These are phyloP conservation scores for Apiotrichum akiyoshidainum DNA, from an alignment of 1,284 basidiomycete species.

Conservation along the genomic window DNA sequence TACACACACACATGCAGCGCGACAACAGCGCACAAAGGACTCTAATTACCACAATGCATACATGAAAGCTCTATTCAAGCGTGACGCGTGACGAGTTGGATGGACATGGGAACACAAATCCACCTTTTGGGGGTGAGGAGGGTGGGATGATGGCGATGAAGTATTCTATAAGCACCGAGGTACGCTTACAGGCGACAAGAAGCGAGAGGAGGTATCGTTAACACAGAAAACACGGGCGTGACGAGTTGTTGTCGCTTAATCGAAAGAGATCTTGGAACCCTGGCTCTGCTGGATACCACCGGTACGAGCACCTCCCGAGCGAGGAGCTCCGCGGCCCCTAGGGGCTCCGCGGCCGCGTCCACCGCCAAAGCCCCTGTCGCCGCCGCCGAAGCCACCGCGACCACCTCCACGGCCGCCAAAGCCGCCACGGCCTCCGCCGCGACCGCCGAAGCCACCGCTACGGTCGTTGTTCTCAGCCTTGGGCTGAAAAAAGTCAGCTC, in stretches of 20 bases:
- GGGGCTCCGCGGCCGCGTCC: slow-evolving; percentile 24
- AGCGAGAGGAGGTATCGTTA: neutral
- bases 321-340: slow-evolving; percentile 53
- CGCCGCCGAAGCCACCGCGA: slow-evolving; percentile 51
- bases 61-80: slow-evolving; percentile 12
- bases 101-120: neutral
- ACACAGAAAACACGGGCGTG: no score
- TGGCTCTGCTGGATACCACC: slow-evolving; percentile 71
- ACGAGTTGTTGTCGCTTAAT: no score
- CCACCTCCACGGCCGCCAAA: slow-evolving; percentile 56
- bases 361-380: slow-evolving; percentile 44
- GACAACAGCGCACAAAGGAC: neutral
- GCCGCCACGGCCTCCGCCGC: slow-evolving; percentile 40
- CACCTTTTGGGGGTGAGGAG: slow-evolving; percentile 1
- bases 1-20: no score
- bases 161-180: no score
- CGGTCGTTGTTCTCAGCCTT: slow-evolving; percentile 9
- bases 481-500: no score
- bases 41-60: slow-evolving; percentile 11
- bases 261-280: slow-evolving; percentile 80
- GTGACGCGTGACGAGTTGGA: slow-evolving; percentile 9
- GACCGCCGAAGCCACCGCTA: slow-evolving; percentile 34
- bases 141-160: neutral
- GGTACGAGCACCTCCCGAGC: slow-evolving; percentile 56
- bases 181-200: no score